Conservation (phyloP, 108 stramenopile genomes). For the Skeletonema grethae region DNA sequence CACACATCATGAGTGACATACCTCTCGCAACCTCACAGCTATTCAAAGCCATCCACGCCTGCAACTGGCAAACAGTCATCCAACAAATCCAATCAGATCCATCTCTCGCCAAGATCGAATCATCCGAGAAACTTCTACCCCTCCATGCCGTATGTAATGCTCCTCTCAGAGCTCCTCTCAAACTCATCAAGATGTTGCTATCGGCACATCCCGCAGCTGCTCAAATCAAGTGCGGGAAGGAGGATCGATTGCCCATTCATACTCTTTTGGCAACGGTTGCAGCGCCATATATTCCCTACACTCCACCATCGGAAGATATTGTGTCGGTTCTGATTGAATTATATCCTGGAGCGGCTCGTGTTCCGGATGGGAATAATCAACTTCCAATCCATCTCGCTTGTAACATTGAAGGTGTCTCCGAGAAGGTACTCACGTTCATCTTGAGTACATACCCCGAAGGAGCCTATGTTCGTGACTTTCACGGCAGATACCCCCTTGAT, state of each 20-base stretch:
- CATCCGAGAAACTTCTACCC: not conserved
- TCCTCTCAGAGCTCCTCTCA: conserved; percentile 11
- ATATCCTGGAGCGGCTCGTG: conserved; percentile 19
- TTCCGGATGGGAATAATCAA: conserved; percentile 8
- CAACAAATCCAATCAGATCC: conserved; percentile 19
- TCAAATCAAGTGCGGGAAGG: not conserved
- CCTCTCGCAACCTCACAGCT: not conserved
- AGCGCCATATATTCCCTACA: not conserved
- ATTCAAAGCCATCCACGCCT: not conserved
- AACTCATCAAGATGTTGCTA: conserved; percentile 20
- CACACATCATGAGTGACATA: not conserved
- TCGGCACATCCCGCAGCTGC: conserved; percentile 9
- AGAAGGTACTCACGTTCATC: conserved; percentile 20
- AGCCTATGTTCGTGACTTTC: conserved; percentile 25
- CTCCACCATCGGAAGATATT: not conserved
- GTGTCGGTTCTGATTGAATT: conserved; percentile 21
- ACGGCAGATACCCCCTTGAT: conserved; percentile 22
- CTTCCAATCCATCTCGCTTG: conserved; percentile 36
- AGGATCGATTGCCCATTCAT: conserved; percentile 25
- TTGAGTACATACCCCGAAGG: conserved; percentile 36
- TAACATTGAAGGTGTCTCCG: conserved; percentile 1
- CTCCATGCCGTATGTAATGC: conserved; percentile 14
- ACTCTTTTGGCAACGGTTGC: not conserved
- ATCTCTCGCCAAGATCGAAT: conserved; percentile 9
- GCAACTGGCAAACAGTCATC: conserved; percentile 12